A percentile compares a stretch with the other conserved stretches of the same genome.
Conservation (phyloP, 2,329 filamentous ascomycete genomes). For the Seiridium cupressi region DNA sequence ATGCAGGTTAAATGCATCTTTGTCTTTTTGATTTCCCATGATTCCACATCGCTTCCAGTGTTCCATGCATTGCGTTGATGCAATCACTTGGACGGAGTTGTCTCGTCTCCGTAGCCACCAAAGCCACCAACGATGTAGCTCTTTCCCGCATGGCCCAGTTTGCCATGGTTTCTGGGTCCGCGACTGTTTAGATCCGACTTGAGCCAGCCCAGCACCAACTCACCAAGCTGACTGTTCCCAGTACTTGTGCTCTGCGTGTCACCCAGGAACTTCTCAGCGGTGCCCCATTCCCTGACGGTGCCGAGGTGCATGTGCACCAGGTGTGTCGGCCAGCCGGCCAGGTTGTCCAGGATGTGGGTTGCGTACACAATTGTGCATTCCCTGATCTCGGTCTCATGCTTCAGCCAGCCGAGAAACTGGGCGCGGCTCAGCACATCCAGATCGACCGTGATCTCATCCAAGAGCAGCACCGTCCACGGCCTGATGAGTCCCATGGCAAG, state of each 20-base stretch:
- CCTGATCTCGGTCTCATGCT: constrained; percentile 77
- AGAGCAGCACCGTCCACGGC: constrained; percentile 85
- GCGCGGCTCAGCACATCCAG: constrained; percentile 82
- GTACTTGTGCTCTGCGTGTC: constrained; percentile 38
- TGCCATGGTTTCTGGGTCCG: constrained; percentile 67
- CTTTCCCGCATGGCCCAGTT: constrained; percentile 59
- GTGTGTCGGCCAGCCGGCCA: constrained; percentile 93
- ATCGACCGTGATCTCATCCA: constrained; percentile 97
- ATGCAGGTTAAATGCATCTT: not conserved
- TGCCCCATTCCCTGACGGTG: constrained; percentile 81
- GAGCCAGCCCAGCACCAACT: constrained; percentile 87
- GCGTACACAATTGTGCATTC: constrained; percentile 94
- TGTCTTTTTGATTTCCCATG: not conserved
- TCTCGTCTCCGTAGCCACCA: constrained; percentile 58
- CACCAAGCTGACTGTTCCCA: constrained; percentile 82
- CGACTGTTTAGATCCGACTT: constrained; percentile 74
- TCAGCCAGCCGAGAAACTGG: constrained; percentile 84
- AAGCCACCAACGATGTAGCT: constrained; percentile 55
- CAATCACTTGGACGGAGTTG: not conserved
- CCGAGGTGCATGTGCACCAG: constrained; percentile 94
- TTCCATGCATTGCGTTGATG: constrained; percentile 8
- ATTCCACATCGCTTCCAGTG: constrained; percentile 8
- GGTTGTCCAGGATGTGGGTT: constrained; percentile 94
- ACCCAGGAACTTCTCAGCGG: constrained; percentile 66
- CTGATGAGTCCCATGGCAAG: constrained; percentile 91